Percentiles rank a stretch among this genome's conserved stretches.
Conservation (phyloP, 306 rosid genomes). For the Citrullus amarus region DNA sequence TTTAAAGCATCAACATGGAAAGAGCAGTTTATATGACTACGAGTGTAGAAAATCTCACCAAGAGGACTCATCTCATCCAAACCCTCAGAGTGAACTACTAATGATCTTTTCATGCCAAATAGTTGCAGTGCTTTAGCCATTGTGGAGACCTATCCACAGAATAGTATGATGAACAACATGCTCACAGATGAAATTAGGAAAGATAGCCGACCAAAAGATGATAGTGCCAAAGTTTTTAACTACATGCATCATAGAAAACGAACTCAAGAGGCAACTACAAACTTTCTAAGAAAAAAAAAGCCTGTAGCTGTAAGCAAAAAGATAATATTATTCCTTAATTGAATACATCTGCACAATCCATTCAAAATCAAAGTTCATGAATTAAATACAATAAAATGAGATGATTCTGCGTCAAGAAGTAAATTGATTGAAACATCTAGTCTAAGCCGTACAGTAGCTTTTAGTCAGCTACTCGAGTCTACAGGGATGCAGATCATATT, state of each 20-base stretch:
- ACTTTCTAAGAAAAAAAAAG: not conserved
- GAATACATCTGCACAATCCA: not conserved
- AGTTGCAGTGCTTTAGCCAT: conserved; percentile 74
- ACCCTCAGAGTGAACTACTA: conserved; percentile 95
- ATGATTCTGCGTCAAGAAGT: not conserved
- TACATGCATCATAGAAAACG: not conserved
- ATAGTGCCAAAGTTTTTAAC: not conserved
- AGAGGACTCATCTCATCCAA: conserved; percentile 97
- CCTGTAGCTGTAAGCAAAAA: not conserved
- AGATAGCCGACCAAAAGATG: not conserved
- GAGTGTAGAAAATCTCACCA: conserved; percentile 33
- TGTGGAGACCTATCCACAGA: conserved; percentile 51
- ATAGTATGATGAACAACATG: conserved; percentile 7
- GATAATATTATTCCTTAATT: not conserved
- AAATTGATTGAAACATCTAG: not conserved
- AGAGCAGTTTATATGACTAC: not conserved
- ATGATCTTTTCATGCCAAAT: conserved; percentile 88
- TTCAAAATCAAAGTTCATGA: not conserved
- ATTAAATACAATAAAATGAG: not conserved
- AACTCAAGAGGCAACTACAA: not conserved
- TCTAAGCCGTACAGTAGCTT: not conserved
- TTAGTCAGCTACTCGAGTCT: not conserved
- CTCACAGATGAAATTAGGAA: not conserved
- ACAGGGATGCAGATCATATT: not conserved
- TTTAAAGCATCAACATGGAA: not conserved